These are phyloP conservation scores for Epithemia pelagica DNA, from an alignment of 108 stramenopile species.

Conservation along the genomic window DNA sequence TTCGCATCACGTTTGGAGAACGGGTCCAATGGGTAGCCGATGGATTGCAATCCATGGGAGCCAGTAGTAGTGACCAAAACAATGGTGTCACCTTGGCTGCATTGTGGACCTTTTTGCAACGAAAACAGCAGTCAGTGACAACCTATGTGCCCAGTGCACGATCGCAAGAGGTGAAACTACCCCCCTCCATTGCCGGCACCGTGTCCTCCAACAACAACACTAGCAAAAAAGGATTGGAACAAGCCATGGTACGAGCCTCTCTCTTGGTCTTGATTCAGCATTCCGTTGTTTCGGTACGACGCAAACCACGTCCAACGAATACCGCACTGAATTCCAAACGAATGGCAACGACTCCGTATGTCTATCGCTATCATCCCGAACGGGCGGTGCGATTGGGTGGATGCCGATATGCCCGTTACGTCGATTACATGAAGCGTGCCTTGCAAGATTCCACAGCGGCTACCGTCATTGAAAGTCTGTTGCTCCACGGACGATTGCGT, in stretches of 20 bases:
- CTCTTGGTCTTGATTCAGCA: slow-evolving; percentile 70
- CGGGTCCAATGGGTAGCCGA: slow-evolving; percentile 73
- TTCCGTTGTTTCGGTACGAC: slow-evolving; percentile 41
- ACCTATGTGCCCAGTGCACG: too few relatives aligned
- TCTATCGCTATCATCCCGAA: slow-evolving; percentile 45
- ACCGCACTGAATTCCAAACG: background rate
- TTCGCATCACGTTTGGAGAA: slow-evolving; percentile 77
- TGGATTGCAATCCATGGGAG: slow-evolving; percentile 43
- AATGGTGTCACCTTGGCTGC: background rate
- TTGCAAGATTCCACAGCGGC: slow-evolving; percentile 56
- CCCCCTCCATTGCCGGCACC: too few relatives aligned
- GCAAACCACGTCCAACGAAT: too few relatives aligned
- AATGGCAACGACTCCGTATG: slow-evolving; percentile 19
- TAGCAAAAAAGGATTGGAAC: too few relatives aligned
- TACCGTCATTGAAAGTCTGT: slow-evolving; percentile 45
- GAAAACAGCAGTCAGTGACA: slow-evolving; percentile 6
- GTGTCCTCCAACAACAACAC: too few relatives aligned
- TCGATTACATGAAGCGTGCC: slow-evolving; percentile 43
- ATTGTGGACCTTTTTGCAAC: background rate
- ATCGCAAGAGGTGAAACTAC: too few relatives aligned
- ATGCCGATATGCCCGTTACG: slow-evolving; percentile 63
- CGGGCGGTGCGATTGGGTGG: slow-evolving; percentile 44
- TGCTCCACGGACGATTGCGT: slow-evolving; percentile 54
- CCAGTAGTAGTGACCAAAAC: background rate
- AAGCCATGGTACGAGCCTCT: slow-evolving; percentile 68